Evolutionary conservation across 1,284 basidiomycete genomes (phyloP), one percentile per base, ranked within the genome.

Genomic region (Papiliotrema fonsecae): DNA sequence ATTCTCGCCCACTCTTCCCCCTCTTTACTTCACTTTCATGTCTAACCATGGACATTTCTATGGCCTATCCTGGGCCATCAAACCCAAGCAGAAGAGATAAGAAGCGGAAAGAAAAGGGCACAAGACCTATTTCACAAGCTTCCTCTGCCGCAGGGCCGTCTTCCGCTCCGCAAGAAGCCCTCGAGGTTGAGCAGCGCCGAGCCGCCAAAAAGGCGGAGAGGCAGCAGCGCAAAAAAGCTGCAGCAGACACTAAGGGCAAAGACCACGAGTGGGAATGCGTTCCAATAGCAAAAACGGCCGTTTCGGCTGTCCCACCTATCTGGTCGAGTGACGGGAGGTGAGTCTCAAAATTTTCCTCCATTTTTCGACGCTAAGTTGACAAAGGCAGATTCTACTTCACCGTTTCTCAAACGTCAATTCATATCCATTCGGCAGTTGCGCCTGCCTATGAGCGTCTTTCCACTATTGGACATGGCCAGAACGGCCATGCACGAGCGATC

Each of bases 321-420:
- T 90, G 90, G 72, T 88, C 88, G 27, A 84, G 79, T 65, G 89
- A 94, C 72, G 87, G 87, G 72, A 84, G 82, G 89, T 90, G 69
- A 65, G 84, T 76, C 24, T n/a, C 11, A 19, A 10, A 19, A n/a
- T 28, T 19, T 24, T 30, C 37, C 22, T 31, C 26, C 32, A 7
- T 34, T n/a, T 16, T n/a, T 14, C 24, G 2, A 34, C 47, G 46
- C 54, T 47, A 56, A 60, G 54, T 32, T 54, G 27, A 45, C 53
- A 2, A 43, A 38, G 51, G 35, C 46, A 28, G 91, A 62, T 88
- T 92, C 75, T 92, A 89, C 78, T 91, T 94, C 71, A 82, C 86
- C 27, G 79, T 88, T 25, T 80, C 83, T 9, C 85, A 86, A 24
- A 78, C 82, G 9, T 81, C 84, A 4, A 81, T 96, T 54, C 86